These are phyloP conservation scores for Flaveria floridana DNA, from an alignment of 140 eudicot species.

Conservation along the genomic window DNA sequence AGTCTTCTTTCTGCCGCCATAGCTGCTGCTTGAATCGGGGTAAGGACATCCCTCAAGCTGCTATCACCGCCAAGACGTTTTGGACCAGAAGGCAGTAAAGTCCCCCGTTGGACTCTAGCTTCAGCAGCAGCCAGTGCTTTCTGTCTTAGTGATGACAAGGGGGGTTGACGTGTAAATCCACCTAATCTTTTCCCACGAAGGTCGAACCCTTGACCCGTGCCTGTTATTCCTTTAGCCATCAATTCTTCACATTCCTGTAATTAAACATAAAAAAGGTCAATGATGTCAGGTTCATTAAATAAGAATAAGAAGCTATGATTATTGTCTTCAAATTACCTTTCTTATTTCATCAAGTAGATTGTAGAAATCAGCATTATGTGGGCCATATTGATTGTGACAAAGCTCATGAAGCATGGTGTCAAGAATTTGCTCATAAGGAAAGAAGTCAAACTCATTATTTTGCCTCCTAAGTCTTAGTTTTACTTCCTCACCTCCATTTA, in stretches of 20 bases:
- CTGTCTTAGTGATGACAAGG: slow-evolving; percentile 65
- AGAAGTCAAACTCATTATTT: slow-evolving; percentile 70
- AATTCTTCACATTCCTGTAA: slow-evolving; percentile 76
- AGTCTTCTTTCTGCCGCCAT: slow-evolving; percentile 97
- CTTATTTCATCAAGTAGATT: slow-evolving; percentile 73
- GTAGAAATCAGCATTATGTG: slow-evolving; percentile 83
- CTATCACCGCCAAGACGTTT: slow-evolving; percentile 80
- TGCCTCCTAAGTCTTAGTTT: slow-evolving; percentile 69
- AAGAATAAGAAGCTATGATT: not conserved
- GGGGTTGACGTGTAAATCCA: slow-evolving; percentile 68
- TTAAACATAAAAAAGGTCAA: not conserved
- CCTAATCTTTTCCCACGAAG: slow-evolving; percentile 79
- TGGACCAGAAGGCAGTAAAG: slow-evolving; percentile 66
- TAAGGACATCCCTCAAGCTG: slow-evolving; percentile 57
- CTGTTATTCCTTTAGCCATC: slow-evolving; percentile 72
- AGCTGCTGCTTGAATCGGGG: slow-evolving; percentile 90
- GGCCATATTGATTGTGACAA: slow-evolving; percentile 86
- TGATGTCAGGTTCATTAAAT: not conserved
- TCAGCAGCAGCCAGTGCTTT: slow-evolving; percentile 73
- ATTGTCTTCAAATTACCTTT: slow-evolving; percentile 45
- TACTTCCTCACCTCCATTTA: slow-evolving; percentile 74
- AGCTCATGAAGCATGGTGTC: slow-evolving; percentile 98
- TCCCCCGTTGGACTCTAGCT: slow-evolving; percentile 46
- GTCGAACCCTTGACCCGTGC: slow-evolving; percentile 76
- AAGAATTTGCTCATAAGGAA: slow-evolving; percentile 64